These are phyloP conservation scores for Colletotrichum simmondsii DNA, from an alignment of 2,329 filamentous ascomycete genomes.

Conservation along the genomic window DNA sequence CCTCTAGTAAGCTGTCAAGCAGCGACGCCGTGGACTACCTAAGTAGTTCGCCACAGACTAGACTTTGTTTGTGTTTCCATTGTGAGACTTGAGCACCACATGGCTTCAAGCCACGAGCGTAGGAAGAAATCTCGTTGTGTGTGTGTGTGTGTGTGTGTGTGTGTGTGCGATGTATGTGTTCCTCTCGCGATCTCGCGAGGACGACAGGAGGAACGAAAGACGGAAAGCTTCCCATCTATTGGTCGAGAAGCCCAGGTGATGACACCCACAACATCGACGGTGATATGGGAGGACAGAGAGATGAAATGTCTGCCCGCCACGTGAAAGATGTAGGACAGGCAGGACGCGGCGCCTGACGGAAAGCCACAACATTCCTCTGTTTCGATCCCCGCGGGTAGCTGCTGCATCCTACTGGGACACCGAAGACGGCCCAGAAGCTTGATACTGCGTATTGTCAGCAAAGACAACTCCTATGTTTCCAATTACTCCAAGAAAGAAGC, in stretches of 20 bases:
- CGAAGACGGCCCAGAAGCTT: neutral
- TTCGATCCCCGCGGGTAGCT: neutral
- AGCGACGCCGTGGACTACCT: neutral
- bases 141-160: neutral
- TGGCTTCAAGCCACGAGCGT: neutral
- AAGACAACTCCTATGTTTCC: neutral
- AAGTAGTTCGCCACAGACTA: neutral
- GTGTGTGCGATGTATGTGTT: neutral
- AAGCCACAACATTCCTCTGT: neutral
- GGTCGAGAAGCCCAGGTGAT: neutral
- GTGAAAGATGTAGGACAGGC: constrained; percentile 6
- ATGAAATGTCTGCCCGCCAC: neutral
- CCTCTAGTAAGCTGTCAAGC: neutral
- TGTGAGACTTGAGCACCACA: constrained; percentile 2
- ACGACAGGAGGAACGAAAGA: neutral
- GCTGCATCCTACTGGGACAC: neutral
- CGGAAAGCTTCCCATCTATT: neutral
- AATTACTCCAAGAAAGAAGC: too few species aligned
- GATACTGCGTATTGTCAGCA: neutral
- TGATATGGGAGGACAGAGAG: neutral
- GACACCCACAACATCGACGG: too few species aligned
- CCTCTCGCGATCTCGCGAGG: neutral
- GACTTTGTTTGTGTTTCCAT: neutral
- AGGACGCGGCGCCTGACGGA: neutral
- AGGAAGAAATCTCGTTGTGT: neutral